A percentile compares a stretch with the other conserved stretches of the same genome.
Evolutionary conservation across 352 stramenopile species (phyloP).

Genomic region (Phytophthora sp.): DNA sequence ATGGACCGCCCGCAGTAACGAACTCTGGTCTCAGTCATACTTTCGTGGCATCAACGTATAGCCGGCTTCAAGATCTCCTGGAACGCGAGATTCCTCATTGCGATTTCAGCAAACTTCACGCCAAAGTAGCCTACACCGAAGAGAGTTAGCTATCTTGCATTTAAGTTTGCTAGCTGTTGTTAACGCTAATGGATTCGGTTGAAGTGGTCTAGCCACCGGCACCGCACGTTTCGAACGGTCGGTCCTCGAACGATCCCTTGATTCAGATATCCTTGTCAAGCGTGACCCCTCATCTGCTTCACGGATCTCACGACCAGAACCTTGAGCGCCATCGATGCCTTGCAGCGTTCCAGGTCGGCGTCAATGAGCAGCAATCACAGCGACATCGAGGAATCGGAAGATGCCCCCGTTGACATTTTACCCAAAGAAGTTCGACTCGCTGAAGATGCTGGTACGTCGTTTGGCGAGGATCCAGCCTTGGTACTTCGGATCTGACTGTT

Average conservation of each 20-base stretch:
- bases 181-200: neutral
- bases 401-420: constrained; percentile 61
- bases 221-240: constrained; percentile 19
- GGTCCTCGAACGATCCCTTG: neutral
- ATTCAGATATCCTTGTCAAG: constrained; percentile 14
- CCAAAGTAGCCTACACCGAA: no score
- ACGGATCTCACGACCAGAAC: neutral
- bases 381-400: constrained; percentile 18
- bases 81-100: constrained; percentile 9
- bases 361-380: constrained; percentile 1
- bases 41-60: constrained; percentile 10
- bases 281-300: constrained; percentile 18
- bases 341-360: neutral
- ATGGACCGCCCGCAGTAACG: neutral
- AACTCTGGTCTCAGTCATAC: neutral
- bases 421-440: constrained; percentile 61
- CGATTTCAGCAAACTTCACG: constrained; percentile 21
- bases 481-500: neutral
- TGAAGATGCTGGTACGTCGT: constrained; percentile 36
- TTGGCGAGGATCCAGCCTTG: neutral
- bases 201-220: neutral
- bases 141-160: no score
- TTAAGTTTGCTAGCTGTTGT: neutral
- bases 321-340: neutral
- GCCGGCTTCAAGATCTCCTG: neutral